Evolutionary conservation across 768 basidiomycete species (phyloP).

Genomic region (Lentinula edodes): DNA sequence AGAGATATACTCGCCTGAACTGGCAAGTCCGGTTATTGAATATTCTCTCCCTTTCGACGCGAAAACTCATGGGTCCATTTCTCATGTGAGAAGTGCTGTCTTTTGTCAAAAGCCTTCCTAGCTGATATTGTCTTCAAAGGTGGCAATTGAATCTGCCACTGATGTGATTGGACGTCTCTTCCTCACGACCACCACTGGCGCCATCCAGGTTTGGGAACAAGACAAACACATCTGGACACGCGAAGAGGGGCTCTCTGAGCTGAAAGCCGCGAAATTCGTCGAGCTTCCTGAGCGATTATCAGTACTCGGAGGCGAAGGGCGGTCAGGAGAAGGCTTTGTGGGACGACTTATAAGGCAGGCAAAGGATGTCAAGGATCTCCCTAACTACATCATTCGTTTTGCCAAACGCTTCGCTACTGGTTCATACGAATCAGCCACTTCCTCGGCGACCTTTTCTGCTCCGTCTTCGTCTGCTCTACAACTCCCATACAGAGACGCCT

Average conservation of each 20-base stretch:
- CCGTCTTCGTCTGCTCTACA: conserved; percentile 22
- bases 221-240: conserved; percentile 64
- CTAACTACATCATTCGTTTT: conserved; percentile 63
- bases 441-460: conserved; percentile 22
- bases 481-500: conserved; percentile 59
- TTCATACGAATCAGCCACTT: conserved; percentile 49
- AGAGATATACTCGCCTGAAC: conserved; percentile 47
- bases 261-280: conserved; percentile 62
- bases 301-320: conserved; percentile 24
- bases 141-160: conserved; percentile 46
- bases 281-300: conserved; percentile 63
- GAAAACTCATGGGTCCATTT: conserved; percentile 58
- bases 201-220: conserved; percentile 70
- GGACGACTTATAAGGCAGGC: conserved; percentile 52
- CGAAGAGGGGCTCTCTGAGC: conserved; percentile 71
- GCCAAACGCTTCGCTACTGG: conserved; percentile 66
- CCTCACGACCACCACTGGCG: conserved; percentile 69
- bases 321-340: conserved; percentile 44
- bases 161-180: conserved; percentile 38
- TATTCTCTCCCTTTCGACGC: conserved; percentile 66
- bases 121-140: conserved; percentile 25
- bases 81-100: conserved; percentile 39
- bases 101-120: not conserved
- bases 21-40: conserved; percentile 39
- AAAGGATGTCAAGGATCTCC: conserved; percentile 61